Evolutionary conservation across 805 yeast species (phyloP), one percentile per base, ranked within the genome.

Genomic region (Candida montana): DNA sequence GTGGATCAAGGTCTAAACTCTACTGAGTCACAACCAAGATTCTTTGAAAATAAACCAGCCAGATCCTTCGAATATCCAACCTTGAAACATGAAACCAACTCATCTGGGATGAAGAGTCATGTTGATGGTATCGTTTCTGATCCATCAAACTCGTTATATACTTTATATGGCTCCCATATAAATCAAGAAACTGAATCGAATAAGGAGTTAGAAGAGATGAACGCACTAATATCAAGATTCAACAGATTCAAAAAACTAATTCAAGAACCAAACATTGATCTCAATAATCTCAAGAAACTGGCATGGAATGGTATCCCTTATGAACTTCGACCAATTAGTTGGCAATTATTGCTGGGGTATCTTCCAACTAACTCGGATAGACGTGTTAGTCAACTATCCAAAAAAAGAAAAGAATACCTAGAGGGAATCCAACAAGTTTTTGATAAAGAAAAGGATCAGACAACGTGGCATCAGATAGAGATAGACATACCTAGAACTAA

Each of bases 291-390:
- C 40, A 74, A 87, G 47, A 79, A 83, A 56, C 71, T 89, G 38
- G 76, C 96, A 15, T 93, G 99, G 98, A 84, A 90, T 53, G 99
- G 99, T 2, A 77, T 93, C 6, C 98, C 99, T 0, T 65, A 74
- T 11, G 81, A 80, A 43, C 69, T 89, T 43, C 70, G 98, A 44
- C 85, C 97, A 0, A 64, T 82, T 31, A 78, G 85, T 11, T 93
- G 99, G 99, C 95, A 88, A 63, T 65, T 90, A 15, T 62, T 93
- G 37, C 71, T 91, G 39, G 98, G 98, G 1, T 93, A 93, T 59
- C 65, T 91, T 29, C 96, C 99, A 2, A 77, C 93, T 1, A 93
- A 89, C 57, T 74, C 81, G 20, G 77, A 81, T 35, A 72, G 98
- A 40, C 80, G 95, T 51, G 75, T 66, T 5, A 61, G 81, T 0